Base-by-base conservation (phyloP, 345 rosid species). In the Mallotus nudiflorus region DNA sequence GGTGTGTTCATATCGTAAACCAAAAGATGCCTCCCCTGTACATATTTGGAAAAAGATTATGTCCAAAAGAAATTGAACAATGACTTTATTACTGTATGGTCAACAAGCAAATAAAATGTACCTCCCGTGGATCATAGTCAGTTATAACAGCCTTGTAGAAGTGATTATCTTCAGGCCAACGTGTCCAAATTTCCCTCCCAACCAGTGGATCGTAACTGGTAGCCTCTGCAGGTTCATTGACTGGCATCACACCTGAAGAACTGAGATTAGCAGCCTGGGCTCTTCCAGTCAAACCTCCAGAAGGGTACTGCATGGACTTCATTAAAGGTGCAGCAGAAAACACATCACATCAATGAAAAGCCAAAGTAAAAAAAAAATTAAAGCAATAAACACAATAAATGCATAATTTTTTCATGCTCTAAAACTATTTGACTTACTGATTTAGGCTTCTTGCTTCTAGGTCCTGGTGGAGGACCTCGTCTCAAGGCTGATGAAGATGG, bases 161-260 rank as follows among this genome's bases (percentile, higher is more conserved):
- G 77, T 85, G 81, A 75, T 91, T 88, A 77, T 93, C 98, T 55
- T 85, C 96, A 46, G 98, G 98, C 98, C 98, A 94, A 75, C 91
- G 87, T 53, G 95, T 94, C 98, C 97, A 91, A 46, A 94, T 96
- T 87, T 90, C 90, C 82, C 77, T 87, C 71, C 96, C 97, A 68
- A 95, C 74, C 68, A 92, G 82, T 27, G 87, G 87, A 78, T 91
- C 91, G 75, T 70, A 85, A 39, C 86, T 76, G 69, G 87, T 81
- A 29, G 89, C 78, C 66, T 84, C 88, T 68, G 91, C 88, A 73
- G 92, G 81, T 76, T 81, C 92, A 77, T 86, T 90, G 19, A 86
- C 65, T 63, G 74, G 69, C 62, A 86, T 83, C 65, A 87, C 77
- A 48, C 86, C 92, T 15, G 82, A 62, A 7, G 86, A 67, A 58